A percentile compares a stretch with the other conserved stretches of the same genome.
Conservation (phyloP, 768 basidiomycete genomes). For the Phaeotremella fagi region DNA sequence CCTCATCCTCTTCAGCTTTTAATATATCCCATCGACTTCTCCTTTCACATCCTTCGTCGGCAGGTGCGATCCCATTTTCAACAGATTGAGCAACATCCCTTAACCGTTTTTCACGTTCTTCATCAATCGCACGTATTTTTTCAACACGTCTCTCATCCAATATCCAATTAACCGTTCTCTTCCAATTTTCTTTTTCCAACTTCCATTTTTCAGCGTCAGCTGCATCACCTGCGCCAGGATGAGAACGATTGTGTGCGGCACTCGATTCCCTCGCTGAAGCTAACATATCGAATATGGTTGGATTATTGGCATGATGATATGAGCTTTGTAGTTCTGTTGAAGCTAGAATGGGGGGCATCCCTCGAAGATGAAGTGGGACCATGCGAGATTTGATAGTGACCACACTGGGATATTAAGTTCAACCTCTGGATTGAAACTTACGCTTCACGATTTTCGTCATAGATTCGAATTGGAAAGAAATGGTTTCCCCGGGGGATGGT, state of each 20-base stretch:
- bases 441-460: conserved; percentile 26
- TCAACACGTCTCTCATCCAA: conserved; percentile 40
- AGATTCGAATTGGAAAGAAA: conserved; percentile 39
- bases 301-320: conserved; percentile 31
- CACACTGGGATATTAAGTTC: conserved; percentile 7
- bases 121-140: conserved; percentile 28
- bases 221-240: conserved; percentile 33
- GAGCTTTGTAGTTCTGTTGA: conserved; percentile 22
- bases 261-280: conserved; percentile 25
- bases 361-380: conserved; percentile 29
- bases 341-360: conserved; percentile 31
- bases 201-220: conserved; percentile 17
- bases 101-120: conserved; percentile 33
- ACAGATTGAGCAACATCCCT: conserved; percentile 16
- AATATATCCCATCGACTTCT: not conserved
- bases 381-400: conserved; percentile 40
- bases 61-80: too few species aligned
- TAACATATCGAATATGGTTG: conserved; percentile 25
- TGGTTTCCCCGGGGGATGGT: conserved; percentile 35
- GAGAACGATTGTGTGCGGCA: conserved; percentile 30
- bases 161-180: conserved; percentile 40
- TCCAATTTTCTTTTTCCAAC: conserved; percentile 38
- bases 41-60: not conserved
- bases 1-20: conserved; percentile 6
- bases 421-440: conserved; percentile 10